These are phyloP conservation scores for Ganoderma resinaceum DNA, from an alignment of 1,284 basidiomycete genomes.

Conservation along the genomic window DNA sequence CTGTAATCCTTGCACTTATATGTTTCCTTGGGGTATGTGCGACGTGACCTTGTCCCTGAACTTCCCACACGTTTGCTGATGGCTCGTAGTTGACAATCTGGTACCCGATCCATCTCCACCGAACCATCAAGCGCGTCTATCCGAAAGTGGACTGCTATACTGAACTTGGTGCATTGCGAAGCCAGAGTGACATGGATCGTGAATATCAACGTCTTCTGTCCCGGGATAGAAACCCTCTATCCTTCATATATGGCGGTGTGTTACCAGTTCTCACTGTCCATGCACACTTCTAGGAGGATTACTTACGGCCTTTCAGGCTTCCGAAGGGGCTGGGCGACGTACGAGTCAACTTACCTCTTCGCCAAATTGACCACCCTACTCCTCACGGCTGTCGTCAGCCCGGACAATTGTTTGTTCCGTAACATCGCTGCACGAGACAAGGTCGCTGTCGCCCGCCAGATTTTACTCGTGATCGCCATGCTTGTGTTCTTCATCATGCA, in stretches of 20 bases:
- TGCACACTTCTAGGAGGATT: background rate
- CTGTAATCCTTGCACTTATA: slow-evolving; percentile 64
- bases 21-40: slow-evolving; percentile 60
- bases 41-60: background rate
- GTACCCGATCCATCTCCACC: slow-evolving; percentile 72
- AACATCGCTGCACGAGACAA: slow-evolving; percentile 49
- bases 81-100: slow-evolving; percentile 67
- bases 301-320: slow-evolving; percentile 53
- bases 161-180: slow-evolving; percentile 71
- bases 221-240: slow-evolving; percentile 73
- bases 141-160: slow-evolving; percentile 76
- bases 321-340: slow-evolving; percentile 72
- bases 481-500: slow-evolving; percentile 68
- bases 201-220: slow-evolving; percentile 76
- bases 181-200: slow-evolving; percentile 65
- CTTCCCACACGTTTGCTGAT: slow-evolving; percentile 10
- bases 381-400: slow-evolving; percentile 70
- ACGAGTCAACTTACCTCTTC: slow-evolving; percentile 66
- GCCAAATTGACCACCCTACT: slow-evolving; percentile 77
- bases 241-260: slow-evolving; percentile 75
- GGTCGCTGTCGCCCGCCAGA: slow-evolving; percentile 70
- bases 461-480: slow-evolving; percentile 67
- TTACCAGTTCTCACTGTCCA: slow-evolving; percentile 12
- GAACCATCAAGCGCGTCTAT: slow-evolving; percentile 62
- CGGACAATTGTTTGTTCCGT: slow-evolving; percentile 80